phyloP scores from a whole-genome alignment of 169 alveolate species.

The Cryptosporidium bovis region DNA sequence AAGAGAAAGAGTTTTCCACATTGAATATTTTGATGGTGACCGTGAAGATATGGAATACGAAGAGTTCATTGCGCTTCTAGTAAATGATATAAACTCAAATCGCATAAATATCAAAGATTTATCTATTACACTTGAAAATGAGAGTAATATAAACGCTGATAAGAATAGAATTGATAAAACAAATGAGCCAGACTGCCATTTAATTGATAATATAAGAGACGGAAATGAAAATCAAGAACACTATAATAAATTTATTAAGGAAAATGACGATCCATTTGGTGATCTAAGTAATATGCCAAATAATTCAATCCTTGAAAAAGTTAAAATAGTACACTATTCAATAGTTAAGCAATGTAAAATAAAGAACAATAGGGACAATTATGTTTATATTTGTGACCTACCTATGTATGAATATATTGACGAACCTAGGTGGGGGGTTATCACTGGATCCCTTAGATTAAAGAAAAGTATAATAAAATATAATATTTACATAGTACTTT shows the following conservation, averaged over 20 bases:
- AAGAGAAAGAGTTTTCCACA: constrained; percentile 54
- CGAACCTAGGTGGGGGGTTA: constrained; percentile 31
- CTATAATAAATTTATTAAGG: background rate
- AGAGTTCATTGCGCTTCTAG: constrained; percentile 30
- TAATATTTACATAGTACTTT: constrained; percentile 13
- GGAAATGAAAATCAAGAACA: background rate
- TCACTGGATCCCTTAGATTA: constrained; percentile 3
- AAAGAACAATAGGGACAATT: background rate
- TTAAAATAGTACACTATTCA: constrained; percentile 16
- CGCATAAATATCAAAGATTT: constrained; percentile 38
- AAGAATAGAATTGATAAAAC: background rate
- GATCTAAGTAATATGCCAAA: background rate
- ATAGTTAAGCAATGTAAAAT: constrained; percentile 16
- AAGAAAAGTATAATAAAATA: constrained; percentile 7
- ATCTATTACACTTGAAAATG: constrained; percentile 3
- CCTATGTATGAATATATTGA: constrained; percentile 44
- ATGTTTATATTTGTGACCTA: constrained; percentile 1
- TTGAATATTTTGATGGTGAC: constrained; percentile 62
- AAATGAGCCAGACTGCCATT: background rate
- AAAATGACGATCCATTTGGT: background rate
- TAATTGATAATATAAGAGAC: background rate
- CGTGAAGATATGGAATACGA: constrained; percentile 65
- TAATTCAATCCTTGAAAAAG: constrained; percentile 29
- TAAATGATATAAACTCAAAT: constrained; percentile 9
- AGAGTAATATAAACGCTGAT: background rate